A percentile compares a stretch with the other conserved stretches of the same genome.
Evolutionary conservation across 495 filamentous ascomycete genomes (phyloP).

Genomic region (Aspergillus conjunctus): DNA sequence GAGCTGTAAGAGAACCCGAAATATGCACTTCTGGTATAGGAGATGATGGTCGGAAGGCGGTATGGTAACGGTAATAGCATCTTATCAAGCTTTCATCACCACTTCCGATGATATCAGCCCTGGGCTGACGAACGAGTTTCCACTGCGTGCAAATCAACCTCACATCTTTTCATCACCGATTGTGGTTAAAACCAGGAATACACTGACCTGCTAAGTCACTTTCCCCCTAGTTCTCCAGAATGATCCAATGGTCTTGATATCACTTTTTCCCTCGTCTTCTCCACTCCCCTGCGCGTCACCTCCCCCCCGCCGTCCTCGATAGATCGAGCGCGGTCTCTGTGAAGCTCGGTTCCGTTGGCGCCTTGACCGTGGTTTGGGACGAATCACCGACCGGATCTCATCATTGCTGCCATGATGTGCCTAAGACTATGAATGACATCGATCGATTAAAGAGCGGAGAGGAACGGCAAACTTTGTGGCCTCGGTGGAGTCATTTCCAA

Average conservation of each 20-base stretch:
- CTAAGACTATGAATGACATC: conserved; percentile 1
- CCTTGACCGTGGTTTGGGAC: conserved; percentile 10
- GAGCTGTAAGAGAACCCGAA: too few species aligned
- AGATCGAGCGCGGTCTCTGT: conserved; percentile 7
- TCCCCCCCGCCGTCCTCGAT: conserved; percentile 16
- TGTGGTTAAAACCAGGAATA: background rate
- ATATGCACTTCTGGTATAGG: too few species aligned
- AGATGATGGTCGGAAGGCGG: too few species aligned
- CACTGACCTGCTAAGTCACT: background rate
- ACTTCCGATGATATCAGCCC: too few species aligned
- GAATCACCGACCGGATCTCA: conserved; percentile 13
- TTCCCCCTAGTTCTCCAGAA: background rate
- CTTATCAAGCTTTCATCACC: too few species aligned
- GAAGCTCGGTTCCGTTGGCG: conserved; percentile 11
- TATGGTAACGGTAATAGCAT: too few species aligned
- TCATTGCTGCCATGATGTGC: background rate
- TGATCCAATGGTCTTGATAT: conserved; percentile 1
- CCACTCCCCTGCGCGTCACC: conserved; percentile 18
- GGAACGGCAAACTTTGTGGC: conserved; percentile 16
- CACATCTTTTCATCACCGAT: too few species aligned
- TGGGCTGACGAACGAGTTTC: too few species aligned
- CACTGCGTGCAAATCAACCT: too few species aligned
- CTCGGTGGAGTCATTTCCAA: conserved; percentile 20
- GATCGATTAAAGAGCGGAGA: background rate
- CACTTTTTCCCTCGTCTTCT: background rate